Base-by-base conservation (phyloP, 1,284 basidiomycete genomes). In the Tetrapyrgos nigripes region DNA sequence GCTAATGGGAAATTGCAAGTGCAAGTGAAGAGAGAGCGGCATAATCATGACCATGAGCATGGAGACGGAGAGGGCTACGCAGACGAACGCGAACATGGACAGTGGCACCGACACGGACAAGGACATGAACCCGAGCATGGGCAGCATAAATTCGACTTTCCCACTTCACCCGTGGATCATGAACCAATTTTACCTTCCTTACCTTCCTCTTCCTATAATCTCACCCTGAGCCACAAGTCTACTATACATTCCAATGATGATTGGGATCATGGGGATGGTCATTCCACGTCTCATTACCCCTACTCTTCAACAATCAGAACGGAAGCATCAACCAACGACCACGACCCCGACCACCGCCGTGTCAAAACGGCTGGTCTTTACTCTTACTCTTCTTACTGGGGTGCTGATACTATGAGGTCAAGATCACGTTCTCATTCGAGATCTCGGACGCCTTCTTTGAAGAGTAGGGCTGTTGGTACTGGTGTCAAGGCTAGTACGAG, bases 391-490 rank as follows among this genome's bases (percentile, higher is more conserved):
- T 21, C n/a, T 19, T n/a, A 13, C 11, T 21, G 29, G 14, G 28
- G 29, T 10, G 27, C 45, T 1, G 24, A 45, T 28, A 35, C 54
- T 17, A 11, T 50, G 26, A 29, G 50, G n/a, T 26, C 24, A 29
- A n/a, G 26, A 28, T 37, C 40, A 5, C 27, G 47, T 23, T n/a
- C n/a, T n/a, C n/a, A n/a, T n/a, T n/a, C n/a, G n/a, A n/a, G n/a
- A n/a, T 54, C 57, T 37, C 45, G 35, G 31, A 50, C 50, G 29
- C 44, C 51, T 21, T 40, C 43, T n/a, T n/a, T 44, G 27, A 59
- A 70, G 10, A 70, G 65, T 50, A 64, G 55, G n/a, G 57, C 65
- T 9, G 66, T 68, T 29, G 40, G 58, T 35, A 55, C 55, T 49
- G 29, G 29, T 23, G 57, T 40, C 46, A 57, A 69, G 51, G 24